Evolutionary conservation across 2,329 filamentous ascomycete genomes (phyloP).

Genomic region (Nectriaceae sp.): DNA sequence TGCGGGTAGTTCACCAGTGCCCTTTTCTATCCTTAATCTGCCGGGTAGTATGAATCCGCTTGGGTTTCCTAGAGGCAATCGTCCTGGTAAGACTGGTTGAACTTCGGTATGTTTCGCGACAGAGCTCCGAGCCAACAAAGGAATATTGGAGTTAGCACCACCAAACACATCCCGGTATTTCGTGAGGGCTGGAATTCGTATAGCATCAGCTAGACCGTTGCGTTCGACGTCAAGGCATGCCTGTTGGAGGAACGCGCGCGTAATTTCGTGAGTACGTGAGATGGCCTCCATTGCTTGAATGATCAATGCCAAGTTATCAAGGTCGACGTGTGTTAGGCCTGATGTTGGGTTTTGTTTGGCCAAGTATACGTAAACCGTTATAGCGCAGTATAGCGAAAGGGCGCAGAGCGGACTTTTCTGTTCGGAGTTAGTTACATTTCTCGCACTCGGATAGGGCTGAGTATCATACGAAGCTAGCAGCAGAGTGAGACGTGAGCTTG

Average conservation of each 20-base stretch:
- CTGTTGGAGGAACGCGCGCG: conserved; percentile 82
- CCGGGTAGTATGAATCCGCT: conserved; percentile 7
- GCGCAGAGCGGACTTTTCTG: conserved; percentile 49
- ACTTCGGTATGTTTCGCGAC: conserved; percentile 43
- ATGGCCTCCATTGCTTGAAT: conserved; percentile 77
- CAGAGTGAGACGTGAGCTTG: conserved; percentile 73
- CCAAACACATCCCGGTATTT: conserved; percentile 34
- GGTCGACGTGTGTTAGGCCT: conserved; percentile 50
- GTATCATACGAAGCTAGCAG: conserved; percentile 63
- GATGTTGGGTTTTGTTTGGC: conserved; percentile 67
- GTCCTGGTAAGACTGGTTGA: conserved; percentile 45
- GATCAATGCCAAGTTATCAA: conserved; percentile 69
- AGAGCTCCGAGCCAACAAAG: conserved; percentile 48
- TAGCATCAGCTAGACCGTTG: conserved; percentile 41
- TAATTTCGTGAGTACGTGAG: conserved; percentile 72
- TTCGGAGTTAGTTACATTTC: not conserved
- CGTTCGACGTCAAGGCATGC: conserved; percentile 76
- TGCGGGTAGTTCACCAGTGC: not conserved
- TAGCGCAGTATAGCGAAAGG: conserved; percentile 82
- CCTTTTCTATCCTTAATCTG: not conserved
- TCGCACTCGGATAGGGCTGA: not conserved
- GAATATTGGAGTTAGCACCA: conserved; percentile 41
- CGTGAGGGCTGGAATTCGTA: conserved; percentile 39
- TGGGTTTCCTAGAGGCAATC: conserved; percentile 39
- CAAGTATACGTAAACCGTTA: conserved; percentile 80